A percentile compares a stretch with the other conserved stretches of the same genome.
phyloP scores from a whole-genome alignment of 1,284 basidiomycete species.

The Rhodotorula sp. region DNA sequence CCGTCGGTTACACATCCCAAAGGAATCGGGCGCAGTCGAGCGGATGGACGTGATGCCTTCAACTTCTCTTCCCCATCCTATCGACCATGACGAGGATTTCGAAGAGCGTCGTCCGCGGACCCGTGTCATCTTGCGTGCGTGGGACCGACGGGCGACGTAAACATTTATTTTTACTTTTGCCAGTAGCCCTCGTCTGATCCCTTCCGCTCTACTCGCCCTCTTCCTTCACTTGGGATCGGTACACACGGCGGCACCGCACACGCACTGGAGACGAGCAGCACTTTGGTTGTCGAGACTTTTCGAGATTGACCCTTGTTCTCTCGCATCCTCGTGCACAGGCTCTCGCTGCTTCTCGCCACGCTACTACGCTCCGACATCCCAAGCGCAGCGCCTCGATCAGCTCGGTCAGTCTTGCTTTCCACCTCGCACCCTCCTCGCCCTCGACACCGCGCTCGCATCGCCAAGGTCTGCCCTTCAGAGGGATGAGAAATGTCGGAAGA shows the following conservation, averaged over 20 bases:
- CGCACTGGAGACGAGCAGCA: neutral
- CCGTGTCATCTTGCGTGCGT: slow-evolving; percentile 3
- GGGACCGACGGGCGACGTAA: slow-evolving; percentile 10
- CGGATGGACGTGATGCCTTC: slow-evolving; percentile 21
- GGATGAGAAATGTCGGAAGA: slow-evolving; percentile 26
- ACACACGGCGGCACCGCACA: neutral
- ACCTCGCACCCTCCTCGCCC: neutral
- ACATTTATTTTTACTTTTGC: slow-evolving; percentile 24
- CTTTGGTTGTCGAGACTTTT: neutral
- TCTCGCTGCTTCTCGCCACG: too few species aligned
- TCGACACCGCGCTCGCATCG: neutral
- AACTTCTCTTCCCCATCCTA: slow-evolving; percentile 39
- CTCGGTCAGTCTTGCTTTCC: neutral
- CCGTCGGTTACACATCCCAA: too few species aligned
- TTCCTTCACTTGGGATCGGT: too few species aligned
- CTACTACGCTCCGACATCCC: too few species aligned
- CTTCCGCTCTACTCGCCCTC: neutral
- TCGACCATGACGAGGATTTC: slow-evolving; percentile 34
- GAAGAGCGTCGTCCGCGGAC: slow-evolving; percentile 25
- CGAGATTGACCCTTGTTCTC: neutral
- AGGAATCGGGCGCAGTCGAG: neutral
- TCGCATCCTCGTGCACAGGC: neutral
- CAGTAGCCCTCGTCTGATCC: slow-evolving; percentile 38
- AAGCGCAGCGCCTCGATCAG: neutral
- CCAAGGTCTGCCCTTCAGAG: neutral